These are phyloP conservation scores for Penicillium hesseltinei DNA, from an alignment of 2,329 filamentous ascomycete genomes.

Conservation along the genomic window DNA sequence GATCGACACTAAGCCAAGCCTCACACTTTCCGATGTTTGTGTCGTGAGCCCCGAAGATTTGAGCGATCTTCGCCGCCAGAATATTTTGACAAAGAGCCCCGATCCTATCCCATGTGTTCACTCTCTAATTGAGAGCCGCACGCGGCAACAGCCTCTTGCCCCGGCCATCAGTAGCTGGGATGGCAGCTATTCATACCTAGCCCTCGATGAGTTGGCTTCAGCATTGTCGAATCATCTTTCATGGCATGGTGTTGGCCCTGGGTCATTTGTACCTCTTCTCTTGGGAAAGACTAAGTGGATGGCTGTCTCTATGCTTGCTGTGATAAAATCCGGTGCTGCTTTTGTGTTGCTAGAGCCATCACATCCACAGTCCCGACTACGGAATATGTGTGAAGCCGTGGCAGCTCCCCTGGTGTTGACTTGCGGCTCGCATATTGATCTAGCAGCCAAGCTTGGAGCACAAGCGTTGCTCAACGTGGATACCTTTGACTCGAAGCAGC, in stretches of 20 bases:
- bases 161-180: slow-evolving; percentile 13
- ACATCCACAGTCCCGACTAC: background rate
- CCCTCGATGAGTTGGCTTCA: background rate
- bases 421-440: background rate
- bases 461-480: background rate
- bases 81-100: background rate
- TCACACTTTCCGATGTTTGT: background rate
- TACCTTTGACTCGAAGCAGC: background rate
- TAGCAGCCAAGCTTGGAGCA: background rate
- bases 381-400: background rate
- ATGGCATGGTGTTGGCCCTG: background rate
- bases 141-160: background rate
- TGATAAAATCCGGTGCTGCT: slow-evolving; percentile 31
- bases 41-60: background rate
- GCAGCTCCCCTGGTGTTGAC: background rate
- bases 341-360: slow-evolving; percentile 23
- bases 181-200: slow-evolving; percentile 6
- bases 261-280: slow-evolving; percentile 5
- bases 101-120: background rate
- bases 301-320: slow-evolving; percentile 28
- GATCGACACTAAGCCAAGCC: background rate
- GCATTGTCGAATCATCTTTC: background rate
- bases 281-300: slow-evolving; percentile 13
- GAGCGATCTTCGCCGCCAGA: background rate
- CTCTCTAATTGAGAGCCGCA: background rate